phyloP scores from a whole-genome alignment of 495 filamentous ascomycete species.

The Daldinia concentrica region DNA sequence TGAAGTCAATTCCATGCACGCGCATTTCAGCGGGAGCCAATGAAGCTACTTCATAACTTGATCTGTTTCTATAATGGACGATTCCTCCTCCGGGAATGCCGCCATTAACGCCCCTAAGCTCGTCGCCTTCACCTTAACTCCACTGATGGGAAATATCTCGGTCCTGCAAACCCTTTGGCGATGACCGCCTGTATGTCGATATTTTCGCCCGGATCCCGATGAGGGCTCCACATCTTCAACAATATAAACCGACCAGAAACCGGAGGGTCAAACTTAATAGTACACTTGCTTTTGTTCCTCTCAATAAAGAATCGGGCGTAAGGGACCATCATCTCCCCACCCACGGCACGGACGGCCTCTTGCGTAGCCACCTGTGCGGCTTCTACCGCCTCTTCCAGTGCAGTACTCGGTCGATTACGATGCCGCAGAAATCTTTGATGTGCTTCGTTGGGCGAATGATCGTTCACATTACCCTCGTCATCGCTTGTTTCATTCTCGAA shows the following conservation, averaged over 20 bases:
- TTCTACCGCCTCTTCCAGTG: constrained; percentile 59
- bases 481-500: constrained; percentile 61
- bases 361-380: constrained; percentile 63
- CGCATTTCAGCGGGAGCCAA: neutral
- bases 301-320: constrained; percentile 83
- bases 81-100: neutral
- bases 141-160: constrained; percentile 75
- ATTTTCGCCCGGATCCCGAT: constrained; percentile 64
- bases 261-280: constrained; percentile 87
- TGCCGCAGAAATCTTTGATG: constrained; percentile 31
- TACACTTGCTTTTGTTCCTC: constrained; percentile 81
- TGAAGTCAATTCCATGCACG: neutral
- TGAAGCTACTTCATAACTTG: constrained; percentile 1
- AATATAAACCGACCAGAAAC: constrained; percentile 83
- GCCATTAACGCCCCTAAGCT: neutral
- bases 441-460: constrained; percentile 36
- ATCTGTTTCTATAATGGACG: constrained; percentile 11
- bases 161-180: constrained; percentile 82
- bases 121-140: constrained; percentile 56
- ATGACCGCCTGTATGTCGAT: constrained; percentile 88
- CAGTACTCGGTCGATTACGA: constrained; percentile 51
- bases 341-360: constrained; percentile 63
- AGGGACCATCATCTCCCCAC: constrained; percentile 68
- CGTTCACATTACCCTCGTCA: constrained; percentile 47
- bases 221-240: constrained; percentile 86